Conservation (phyloP, 1,284 basidiomycete genomes). For the Cystobasidiaceae sp. region DNA sequence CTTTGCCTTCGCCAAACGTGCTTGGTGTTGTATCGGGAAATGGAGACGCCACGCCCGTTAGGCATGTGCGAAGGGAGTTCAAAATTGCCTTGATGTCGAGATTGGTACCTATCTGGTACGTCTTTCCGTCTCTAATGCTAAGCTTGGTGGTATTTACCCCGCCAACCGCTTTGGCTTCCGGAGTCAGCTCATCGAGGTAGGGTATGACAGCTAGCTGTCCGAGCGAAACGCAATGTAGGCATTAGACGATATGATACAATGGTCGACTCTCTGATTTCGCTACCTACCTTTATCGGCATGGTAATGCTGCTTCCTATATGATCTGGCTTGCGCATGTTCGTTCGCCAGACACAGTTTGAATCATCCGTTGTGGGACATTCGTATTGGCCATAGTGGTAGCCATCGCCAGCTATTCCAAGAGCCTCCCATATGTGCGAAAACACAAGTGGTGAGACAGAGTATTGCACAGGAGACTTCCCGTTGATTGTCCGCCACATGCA, state of each 20-base stretch:
- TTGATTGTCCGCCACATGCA: no score
- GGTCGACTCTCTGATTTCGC: not conserved
- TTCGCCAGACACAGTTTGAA: not conserved
- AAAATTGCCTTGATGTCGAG: conserved; percentile 5
- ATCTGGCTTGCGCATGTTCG: not conserved
- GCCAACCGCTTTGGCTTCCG: conserved; percentile 17
- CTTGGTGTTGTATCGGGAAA: not conserved
- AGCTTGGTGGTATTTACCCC: conserved; percentile 10
- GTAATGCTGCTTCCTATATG: conserved; percentile 11
- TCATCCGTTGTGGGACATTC: conserved; percentile 10
- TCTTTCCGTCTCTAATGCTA: not conserved
- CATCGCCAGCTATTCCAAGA: not conserved
- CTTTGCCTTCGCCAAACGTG: not conserved
- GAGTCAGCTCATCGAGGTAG: conserved; percentile 14
- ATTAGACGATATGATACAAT: not conserved
- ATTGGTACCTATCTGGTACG: conserved; percentile 5
- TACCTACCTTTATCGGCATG: conserved; percentile 21
- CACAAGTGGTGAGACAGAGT: conserved; percentile 9
- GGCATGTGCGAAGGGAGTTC: not conserved
- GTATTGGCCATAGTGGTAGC: conserved; percentile 1
- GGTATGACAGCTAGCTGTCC: conserved; percentile 11
- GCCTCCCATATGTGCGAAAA: conserved; percentile 21
- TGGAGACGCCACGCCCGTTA: conserved; percentile 1
- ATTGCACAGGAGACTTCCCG: conserved; percentile 2
- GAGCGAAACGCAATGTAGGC: no score